Evolutionary conservation across 257 asterid species (phyloP).

Genomic region (Leptodermis oblonga): DNA sequence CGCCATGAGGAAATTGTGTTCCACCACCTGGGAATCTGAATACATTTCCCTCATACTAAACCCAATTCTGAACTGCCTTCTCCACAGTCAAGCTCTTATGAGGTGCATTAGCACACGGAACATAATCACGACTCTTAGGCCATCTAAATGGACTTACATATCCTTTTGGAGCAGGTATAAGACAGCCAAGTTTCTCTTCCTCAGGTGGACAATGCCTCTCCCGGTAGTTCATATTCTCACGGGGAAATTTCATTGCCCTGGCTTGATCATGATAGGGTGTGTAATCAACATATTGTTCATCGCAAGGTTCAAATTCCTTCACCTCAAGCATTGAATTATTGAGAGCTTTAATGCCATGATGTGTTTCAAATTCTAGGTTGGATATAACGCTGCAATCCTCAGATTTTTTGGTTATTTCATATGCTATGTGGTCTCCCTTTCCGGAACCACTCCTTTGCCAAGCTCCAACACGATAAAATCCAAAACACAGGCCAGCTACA

Average conservation of each 20-base stretch:
- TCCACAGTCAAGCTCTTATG: conserved; percentile 38
- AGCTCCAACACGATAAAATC: conserved; percentile 37
- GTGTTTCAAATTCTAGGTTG: conserved; percentile 36
- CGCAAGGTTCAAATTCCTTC: conserved; percentile 25
- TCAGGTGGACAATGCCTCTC: conserved; percentile 46
- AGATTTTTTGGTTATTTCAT: conserved; percentile 31
- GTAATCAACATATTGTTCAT: conserved; percentile 29
- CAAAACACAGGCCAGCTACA: conserved; percentile 34
- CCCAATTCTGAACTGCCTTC: conserved; percentile 48
- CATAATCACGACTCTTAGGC: conserved; percentile 49
- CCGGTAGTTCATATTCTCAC: conserved; percentile 37
- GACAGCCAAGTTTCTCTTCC: conserved; percentile 37
- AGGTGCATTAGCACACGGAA: conserved; percentile 43
- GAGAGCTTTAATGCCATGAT: conserved; percentile 23
- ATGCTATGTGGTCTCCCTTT: conserved; percentile 44
- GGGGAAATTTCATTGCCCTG: conserved; percentile 39
- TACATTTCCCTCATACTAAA: conserved; percentile 38
- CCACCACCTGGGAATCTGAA: conserved; percentile 47
- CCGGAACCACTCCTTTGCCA: conserved; percentile 47
- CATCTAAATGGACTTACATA: conserved; percentile 39
- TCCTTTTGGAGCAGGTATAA: conserved; percentile 44
- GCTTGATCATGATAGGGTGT: conserved; percentile 46
- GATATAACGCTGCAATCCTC: conserved; percentile 31
- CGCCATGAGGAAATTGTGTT: conserved; percentile 43
- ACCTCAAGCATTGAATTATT: conserved; percentile 19